Evolutionary conservation across 768 basidiomycete species (phyloP), one percentile per base, ranked within the genome.

Genomic region (Mycena venus): DNA sequence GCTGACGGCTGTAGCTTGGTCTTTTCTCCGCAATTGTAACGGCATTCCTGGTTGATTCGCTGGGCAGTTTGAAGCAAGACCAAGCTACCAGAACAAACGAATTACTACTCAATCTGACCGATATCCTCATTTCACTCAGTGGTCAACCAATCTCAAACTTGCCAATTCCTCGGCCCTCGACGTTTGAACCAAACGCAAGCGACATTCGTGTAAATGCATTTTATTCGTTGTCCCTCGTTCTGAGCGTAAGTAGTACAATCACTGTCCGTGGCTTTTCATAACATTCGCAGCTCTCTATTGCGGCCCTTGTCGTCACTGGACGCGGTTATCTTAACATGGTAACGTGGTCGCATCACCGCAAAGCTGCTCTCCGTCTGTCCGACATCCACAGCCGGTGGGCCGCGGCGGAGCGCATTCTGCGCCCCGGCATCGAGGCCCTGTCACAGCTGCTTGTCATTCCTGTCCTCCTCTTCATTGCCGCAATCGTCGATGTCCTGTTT

Each of bases 1-100:
- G n/a, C n/a, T n/a, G n/a, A n/a, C n/a, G n/a, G n/a, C n/a, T n/a
- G n/a, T 25, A 78, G 77, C 49, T 78, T 23, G 77, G 75, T 31
- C 58, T 78, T 14, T 78, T 78, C 59, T 78, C 77, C n/a, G 77
- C 75, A 1, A 76, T 78, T 15, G 68, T 78, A 15, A 76, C 77
- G 9, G 51, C 77, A 3, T 78, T 78, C 23, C 23, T 78, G 11
- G 73, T 76, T 8, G 63, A 71, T 9, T 76, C 77, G 0, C 55
- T 76, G 6, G 31, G 53, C 14, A 58, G 15, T 3, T 38, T 78
- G 62, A 38, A 36, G 19, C 62, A 32, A 11, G 68, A 70, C 56
- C 7, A 70, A 32, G 25, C 49, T 0, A 34, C 38, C 0, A 14
- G 64, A 11, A 75, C 70, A 12, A 75, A 75, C 42, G 59, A 66